Conservation (phyloP, 257 asterid genomes). For the Rehmannia glutinosa region DNA sequence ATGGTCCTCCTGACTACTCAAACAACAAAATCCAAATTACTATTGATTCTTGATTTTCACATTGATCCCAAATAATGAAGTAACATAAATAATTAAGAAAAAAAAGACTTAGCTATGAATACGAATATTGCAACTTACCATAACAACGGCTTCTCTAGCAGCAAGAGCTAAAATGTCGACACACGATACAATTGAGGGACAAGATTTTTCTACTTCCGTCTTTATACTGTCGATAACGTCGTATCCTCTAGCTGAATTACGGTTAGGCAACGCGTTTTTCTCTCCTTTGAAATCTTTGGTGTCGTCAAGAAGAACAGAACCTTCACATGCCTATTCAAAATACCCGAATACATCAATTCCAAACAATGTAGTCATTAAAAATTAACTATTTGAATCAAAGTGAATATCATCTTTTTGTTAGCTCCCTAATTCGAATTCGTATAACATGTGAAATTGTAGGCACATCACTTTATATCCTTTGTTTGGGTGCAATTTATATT, state of each 20-base stretch:
- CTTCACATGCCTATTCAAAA: slow-evolving; percentile 65
- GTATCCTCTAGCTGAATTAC: slow-evolving; percentile 57
- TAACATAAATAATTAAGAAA: too few relatives aligned
- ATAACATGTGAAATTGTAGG: too few relatives aligned
- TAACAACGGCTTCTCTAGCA: slow-evolving; percentile 64
- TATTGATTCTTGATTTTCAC: too few relatives aligned
- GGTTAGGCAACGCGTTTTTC: slow-evolving; percentile 64
- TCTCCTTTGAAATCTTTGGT: slow-evolving; percentile 56
- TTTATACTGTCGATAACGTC: slow-evolving; percentile 64
- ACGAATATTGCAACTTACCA: too few relatives aligned
- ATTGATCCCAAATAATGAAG: too few relatives aligned
- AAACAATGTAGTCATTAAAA: neutral
- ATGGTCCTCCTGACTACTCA: slow-evolving; percentile 56
- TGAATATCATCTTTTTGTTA: too few relatives aligned
- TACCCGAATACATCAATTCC: neutral
- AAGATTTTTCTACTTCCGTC: slow-evolving; percentile 51
- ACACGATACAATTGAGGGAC: slow-evolving; percentile 50
- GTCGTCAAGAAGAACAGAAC: slow-evolving; percentile 72
- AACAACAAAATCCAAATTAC: neutral
- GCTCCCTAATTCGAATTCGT: too few relatives aligned
- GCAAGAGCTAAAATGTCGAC: slow-evolving; percentile 43
- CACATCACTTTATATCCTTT: too few relatives aligned
- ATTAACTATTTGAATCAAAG: too few relatives aligned
- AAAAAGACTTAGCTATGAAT: too few relatives aligned
- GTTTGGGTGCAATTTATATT: too few relatives aligned